Evolutionary conservation across 192 early-diverging fungal species (phyloP), one percentile per base, ranked within the genome.

Genomic region (Cetraspora pellucida): DNA sequence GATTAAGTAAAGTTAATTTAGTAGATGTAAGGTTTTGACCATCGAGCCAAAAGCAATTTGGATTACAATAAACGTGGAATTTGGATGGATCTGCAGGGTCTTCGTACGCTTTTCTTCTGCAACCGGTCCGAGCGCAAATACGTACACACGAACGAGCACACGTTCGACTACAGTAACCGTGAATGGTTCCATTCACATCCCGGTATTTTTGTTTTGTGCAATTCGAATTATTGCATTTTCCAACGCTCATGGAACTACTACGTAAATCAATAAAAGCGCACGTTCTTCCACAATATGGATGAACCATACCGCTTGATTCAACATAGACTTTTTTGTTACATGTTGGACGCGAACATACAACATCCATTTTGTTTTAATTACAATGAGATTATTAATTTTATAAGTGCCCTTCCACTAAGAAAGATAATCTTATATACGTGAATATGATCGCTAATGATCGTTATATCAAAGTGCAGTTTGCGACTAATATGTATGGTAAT

Each of bases 211-310:
- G 63, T n/a, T 30, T 27, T 2, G 17, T n/a, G 43, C 63, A 65
- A 65, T 3, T 9, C 2, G 30, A 14, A 65, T 65, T 44, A 10
- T 31, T n/a, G 21, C 63, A 65, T 23, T 37, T 7, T 44, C 17
- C 6, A 19, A 54, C 16, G n/a, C 1, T 44, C 3, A 0, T 19
- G 7, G 9, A 4, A 9, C 2, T 10, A n/a, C 19, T 43, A 7
- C 21, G 16, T 14, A 47, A 10, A 16, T 14, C n/a, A 13, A 45
- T 11, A 27, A 14, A 47, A 23, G 66, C 66, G 9, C 66, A 68
- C 10, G 66, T 68, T 68, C 11, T 68, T 13, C 66, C 66, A 10
- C 66, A 68, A 11, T 47, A 68, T 44, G 66, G 44, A 68, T 68
- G 66, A 13, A 2, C 7, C 2, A 13, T 1, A 3, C 66, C 66